Percentiles rank a stretch among this genome's conserved stretches.
Conservation (phyloP, 768 basidiomycete genomes). For the Pholiota conissans region DNA sequence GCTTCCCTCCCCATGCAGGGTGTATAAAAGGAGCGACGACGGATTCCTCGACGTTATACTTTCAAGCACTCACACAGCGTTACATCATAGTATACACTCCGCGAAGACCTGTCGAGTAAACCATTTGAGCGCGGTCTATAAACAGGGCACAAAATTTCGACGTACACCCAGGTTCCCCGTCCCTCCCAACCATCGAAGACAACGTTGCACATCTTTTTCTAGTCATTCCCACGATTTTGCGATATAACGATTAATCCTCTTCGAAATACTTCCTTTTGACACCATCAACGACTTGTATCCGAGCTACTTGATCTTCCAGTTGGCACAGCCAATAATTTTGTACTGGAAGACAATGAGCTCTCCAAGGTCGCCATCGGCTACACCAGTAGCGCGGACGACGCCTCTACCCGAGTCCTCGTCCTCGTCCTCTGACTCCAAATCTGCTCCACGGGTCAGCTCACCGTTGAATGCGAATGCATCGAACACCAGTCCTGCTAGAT, state of each 20-base stretch:
- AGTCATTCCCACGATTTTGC: background rate
- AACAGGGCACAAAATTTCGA: background rate
- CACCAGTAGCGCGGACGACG: background rate
- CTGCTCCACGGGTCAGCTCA: background rate
- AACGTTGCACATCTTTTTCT: background rate
- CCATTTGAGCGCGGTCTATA: background rate
- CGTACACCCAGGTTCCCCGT: background rate
- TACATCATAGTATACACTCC: background rate
- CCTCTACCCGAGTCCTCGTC: background rate
- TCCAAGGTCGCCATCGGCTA: constrained; percentile 3
- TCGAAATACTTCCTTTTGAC: background rate
- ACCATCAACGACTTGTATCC: background rate
- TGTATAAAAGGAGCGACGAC: background rate
- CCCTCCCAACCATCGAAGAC: background rate
- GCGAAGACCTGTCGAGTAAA: background rate
- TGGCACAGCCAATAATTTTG: background rate
- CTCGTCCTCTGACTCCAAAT: background rate
- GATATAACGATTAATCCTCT: background rate
- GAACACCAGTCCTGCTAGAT: background rate
- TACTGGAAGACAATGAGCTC: background rate
- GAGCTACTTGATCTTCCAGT: background rate
- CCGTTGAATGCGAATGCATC: background rate
- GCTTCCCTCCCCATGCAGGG: background rate
- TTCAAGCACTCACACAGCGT: background rate
- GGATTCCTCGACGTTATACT: background rate